Percentiles rank a stretch among this genome's conserved stretches.
phyloP scores from a whole-genome alignment of 257 asterid species.

The Osmanthus fragrans region DNA sequence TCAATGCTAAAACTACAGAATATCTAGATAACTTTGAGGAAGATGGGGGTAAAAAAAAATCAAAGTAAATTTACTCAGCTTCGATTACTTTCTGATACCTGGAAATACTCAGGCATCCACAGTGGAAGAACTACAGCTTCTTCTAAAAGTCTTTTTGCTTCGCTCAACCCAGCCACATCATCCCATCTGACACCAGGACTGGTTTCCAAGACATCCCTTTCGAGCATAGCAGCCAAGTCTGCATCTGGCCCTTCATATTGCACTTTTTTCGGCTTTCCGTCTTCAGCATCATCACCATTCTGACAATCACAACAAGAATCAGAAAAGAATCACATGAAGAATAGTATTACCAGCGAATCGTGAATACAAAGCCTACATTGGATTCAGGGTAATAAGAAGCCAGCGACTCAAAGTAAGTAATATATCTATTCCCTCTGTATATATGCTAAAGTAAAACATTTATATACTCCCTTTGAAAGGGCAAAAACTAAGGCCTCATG shows the following conservation, averaged over 20 bases:
- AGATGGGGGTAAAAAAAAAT: constrained; percentile 7
- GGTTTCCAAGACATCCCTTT: constrained; percentile 92
- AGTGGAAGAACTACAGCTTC: constrained; percentile 99
- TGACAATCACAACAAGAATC: constrained; percentile 28
- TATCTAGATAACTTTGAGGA: background rate
- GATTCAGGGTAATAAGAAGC: background rate
- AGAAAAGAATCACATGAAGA: constrained; percentile 17
- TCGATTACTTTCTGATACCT: constrained; percentile 37
- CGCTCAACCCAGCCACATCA: constrained; percentile 95
- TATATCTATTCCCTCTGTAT: constrained; percentile 16
- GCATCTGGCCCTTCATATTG: constrained; percentile 97
- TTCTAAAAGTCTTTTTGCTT: constrained; percentile 95
- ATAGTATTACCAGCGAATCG: background rate
- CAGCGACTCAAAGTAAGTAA: constrained; percentile 6
- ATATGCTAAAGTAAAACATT: constrained; percentile 9
- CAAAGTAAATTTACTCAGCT: constrained; percentile 15
- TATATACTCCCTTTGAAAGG: background rate
- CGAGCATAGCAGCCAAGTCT: constrained; percentile 99
- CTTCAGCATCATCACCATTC: constrained; percentile 87
- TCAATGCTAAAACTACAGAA: constrained; percentile 3
- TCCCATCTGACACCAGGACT: constrained; percentile 99
- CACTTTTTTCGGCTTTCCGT: constrained; percentile 78
- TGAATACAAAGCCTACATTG: constrained; percentile 13
- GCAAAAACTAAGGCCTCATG: background rate
- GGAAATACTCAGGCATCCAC: constrained; percentile 99